phyloP scores from a whole-genome alignment of 2,329 filamentous ascomycete genomes.

The Botryosphaeria dothidea region DNA sequence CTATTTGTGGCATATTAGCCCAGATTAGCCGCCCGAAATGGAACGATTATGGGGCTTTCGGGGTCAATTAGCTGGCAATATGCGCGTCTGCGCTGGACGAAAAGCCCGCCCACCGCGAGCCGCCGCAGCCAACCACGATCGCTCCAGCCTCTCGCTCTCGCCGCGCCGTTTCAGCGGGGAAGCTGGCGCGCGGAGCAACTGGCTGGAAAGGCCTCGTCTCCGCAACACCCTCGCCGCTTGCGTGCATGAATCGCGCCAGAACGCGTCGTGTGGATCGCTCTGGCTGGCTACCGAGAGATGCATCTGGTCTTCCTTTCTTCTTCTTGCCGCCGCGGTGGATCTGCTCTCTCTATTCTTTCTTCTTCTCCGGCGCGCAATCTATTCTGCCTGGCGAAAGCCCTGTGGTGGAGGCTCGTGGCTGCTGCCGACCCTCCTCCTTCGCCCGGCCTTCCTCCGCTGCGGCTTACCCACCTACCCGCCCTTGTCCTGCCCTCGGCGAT shows the following conservation, averaged over 20 bases:
- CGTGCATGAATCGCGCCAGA: neutral
- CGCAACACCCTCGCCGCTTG: neutral
- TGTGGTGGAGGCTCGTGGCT: no score
- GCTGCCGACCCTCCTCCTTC: neutral
- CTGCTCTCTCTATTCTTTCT: no score
- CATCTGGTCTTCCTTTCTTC: neutral
- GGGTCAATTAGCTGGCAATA: neutral
- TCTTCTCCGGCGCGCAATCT: no score
- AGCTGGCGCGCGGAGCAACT: neutral
- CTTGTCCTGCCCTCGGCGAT: constrained; percentile 7
- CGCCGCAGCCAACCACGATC: no score
- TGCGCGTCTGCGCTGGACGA: constrained; percentile 3
- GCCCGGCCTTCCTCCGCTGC: neutral
- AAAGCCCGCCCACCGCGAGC: neutral
- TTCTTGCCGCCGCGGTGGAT: constrained; percentile 4
- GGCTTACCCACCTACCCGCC: constrained; percentile 4
- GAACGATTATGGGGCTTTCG: neutral
- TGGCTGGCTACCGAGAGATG: neutral
- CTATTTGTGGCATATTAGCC: constrained; percentile 2
- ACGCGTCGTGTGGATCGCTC: neutral
- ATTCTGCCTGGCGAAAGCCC: neutral
- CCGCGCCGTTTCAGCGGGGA: constrained; percentile 17
- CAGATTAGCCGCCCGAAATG: neutral
- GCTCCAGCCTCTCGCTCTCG: no score
- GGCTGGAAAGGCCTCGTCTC: neutral